Evolutionary conservation across 106 monocot genomes (phyloP).

Genomic region (Dioscorea dumetorum): DNA sequence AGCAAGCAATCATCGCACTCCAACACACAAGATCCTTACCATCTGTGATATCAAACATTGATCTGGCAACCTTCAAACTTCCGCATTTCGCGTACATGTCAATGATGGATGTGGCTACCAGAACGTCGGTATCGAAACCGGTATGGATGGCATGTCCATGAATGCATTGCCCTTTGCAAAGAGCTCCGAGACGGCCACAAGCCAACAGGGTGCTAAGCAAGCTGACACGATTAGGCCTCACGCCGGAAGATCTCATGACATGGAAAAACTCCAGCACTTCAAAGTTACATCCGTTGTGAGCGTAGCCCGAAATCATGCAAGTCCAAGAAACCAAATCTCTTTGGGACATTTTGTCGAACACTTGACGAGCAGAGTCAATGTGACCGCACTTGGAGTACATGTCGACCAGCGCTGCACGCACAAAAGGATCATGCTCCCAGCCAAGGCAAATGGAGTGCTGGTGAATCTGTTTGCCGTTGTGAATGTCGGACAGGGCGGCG

Average conservation of each 20-base stretch:
- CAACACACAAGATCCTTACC: conserved; percentile 57
- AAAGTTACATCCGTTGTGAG: conserved; percentile 35
- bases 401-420: conserved; percentile 38
- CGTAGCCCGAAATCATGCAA: conserved; percentile 59
- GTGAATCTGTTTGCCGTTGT: conserved; percentile 18
- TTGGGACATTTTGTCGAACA: conserved; percentile 38
- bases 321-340: conserved; percentile 53
- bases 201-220: conserved; percentile 39
- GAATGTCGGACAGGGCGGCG: conserved; percentile 27
- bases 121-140: conserved; percentile 29
- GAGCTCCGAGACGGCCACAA: conserved; percentile 31
- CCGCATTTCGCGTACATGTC: conserved; percentile 71
- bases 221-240: conserved; percentile 27
- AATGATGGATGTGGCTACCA: conserved; percentile 31
- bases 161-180: conserved; percentile 28
- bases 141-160: conserved; percentile 22
- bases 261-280: conserved; percentile 39
- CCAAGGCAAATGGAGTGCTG: conserved; percentile 24
- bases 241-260: conserved; percentile 13
- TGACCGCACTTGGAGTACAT: conserved; percentile 59
- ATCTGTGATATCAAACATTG: conserved; percentile 29
- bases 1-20: conserved; percentile 62
- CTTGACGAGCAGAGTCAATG: conserved; percentile 18
- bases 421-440: conserved; percentile 17
- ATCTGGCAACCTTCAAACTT: conserved; percentile 31